phyloP scores from a whole-genome alignment of 2,329 filamentous ascomycete species.

The Chalara sp. region DNA sequence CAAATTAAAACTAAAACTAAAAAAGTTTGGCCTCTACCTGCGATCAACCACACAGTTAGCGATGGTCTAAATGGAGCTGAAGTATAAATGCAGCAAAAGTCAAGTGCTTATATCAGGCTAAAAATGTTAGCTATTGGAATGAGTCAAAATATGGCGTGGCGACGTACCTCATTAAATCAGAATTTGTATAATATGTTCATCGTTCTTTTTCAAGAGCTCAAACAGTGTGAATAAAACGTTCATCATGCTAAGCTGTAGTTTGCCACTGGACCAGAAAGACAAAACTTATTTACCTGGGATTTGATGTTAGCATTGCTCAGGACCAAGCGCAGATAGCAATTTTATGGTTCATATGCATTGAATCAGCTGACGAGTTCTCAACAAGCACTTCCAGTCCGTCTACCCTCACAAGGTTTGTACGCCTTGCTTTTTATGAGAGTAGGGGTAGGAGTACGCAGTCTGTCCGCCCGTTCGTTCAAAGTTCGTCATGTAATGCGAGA shows the following conservation, averaged over 20 bases:
- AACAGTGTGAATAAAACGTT: constrained; percentile 37
- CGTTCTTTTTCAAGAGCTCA: constrained; percentile 26
- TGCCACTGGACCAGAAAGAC: constrained; percentile 10
- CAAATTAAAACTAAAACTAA: not conserved
- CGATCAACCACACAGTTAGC: constrained; percentile 15
- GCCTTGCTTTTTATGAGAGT: constrained; percentile 30
- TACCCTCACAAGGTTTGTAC: constrained; percentile 33
- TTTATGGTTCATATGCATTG: constrained; percentile 16
- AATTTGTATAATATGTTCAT: constrained; percentile 33
- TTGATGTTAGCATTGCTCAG: constrained; percentile 13
- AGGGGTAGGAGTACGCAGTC: constrained; percentile 30
- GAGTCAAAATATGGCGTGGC: not conserved
- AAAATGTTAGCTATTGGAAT: not conserved
- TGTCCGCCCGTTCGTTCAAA: constrained; percentile 41
- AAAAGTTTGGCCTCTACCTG: constrained; percentile 10
- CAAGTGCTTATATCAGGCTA: constrained; percentile 1
- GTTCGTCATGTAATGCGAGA: constrained; percentile 32
- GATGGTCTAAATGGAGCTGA: constrained; percentile 3
- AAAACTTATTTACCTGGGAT: constrained; percentile 11
- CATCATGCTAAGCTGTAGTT: constrained; percentile 29
- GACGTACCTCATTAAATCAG: constrained; percentile 39
- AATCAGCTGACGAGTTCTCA: constrained; percentile 39
- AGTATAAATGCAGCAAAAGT: constrained; percentile 4
- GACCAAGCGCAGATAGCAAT: constrained; percentile 8
- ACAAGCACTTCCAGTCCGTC: constrained; percentile 31